Base-by-base conservation (phyloP, 768 basidiomycete genomes). In the Fomitopsis serialis region DNA sequence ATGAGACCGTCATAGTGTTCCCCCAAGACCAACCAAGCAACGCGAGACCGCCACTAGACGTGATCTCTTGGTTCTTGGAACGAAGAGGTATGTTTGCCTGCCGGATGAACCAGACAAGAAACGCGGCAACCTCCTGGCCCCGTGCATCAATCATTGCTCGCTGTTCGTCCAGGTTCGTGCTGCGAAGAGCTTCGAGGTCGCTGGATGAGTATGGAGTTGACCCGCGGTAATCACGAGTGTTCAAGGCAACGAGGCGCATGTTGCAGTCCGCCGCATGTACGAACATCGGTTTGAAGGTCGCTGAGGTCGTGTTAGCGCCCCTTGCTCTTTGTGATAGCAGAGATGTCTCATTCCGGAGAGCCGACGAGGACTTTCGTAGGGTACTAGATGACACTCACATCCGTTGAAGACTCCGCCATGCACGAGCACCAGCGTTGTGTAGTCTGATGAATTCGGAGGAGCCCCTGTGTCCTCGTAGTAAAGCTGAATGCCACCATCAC, bases 21-120 rank as follows among this genome's bases (percentile, higher is more conserved):
- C 70, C 74, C 11, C 70, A 27, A 6, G 72, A 74, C 74, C 74
- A 74, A 2, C 71, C 72, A 0, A 70, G 50, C 10, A 58, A 11
- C 6, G 53, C 52, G 3, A 58, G 17, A 10, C 56, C 56, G 15
- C 56, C 56, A 4, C 45, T 6, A 62, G 58, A 13, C 66, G 48
- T 24, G 2, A 48, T 56, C 11, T 55, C 50, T 5, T 7, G 24
- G 10, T 47, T 43, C 3, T 25, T 36, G 2, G 48, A 45, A 29
- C 21, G 21, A 0, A 55, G 59, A 5, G 70, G 70, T 8, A 76
- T 55, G 3, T 60, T 51, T 25, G 64, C 54, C 23, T 57, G 53
- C 47, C 60, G 22, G 23, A 74, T 68, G 46, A 76, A 65, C n/a
- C 58, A 51, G 23, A 61, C 65, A 21, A 76, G 60, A 53, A 74